phyloP scores from a whole-genome alignment of 495 filamentous ascomycete genomes.

The Tuber umbilicatum region DNA sequence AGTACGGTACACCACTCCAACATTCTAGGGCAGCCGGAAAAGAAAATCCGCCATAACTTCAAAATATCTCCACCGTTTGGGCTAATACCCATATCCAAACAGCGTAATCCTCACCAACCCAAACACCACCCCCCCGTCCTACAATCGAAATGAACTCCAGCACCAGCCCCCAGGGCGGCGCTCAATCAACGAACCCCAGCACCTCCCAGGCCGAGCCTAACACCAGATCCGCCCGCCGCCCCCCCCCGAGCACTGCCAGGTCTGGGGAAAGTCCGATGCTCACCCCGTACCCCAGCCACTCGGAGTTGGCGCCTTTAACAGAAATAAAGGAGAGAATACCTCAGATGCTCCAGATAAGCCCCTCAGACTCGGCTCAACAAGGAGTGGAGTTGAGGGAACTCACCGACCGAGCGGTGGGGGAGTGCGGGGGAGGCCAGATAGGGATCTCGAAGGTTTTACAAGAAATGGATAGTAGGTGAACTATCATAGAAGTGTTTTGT shows the following conservation, averaged over 20 bases:
- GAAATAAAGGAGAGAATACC: background rate
- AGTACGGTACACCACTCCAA: too few relatives aligned
- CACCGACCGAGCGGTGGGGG: background rate
- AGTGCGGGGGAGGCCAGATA: background rate
- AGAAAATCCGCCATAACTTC: background rate
- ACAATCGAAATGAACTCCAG: background rate
- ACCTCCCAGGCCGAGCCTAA: background rate
- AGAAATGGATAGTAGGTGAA: background rate
- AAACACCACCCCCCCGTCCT: too few relatives aligned
- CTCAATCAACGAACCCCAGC: background rate
- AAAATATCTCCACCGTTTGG: background rate
- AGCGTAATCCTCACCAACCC: too few relatives aligned
- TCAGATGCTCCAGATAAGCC: accelerated
- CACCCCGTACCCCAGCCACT: accelerated
- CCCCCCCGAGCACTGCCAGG: accelerated
- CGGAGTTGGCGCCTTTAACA: background rate
- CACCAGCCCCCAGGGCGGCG: background rate
- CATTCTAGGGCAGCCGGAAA: too few relatives aligned
- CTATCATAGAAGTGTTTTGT: background rate
- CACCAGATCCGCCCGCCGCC: too few relatives aligned
- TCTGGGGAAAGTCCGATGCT: too few relatives aligned
- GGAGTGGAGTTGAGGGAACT: background rate
- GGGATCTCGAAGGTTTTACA: background rate
- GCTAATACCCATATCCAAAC: too few relatives aligned
- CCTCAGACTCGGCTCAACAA: background rate